These are phyloP conservation scores for Tephrocybe sp. DNA, from an alignment of 768 basidiomycete species.

Conservation along the genomic window DNA sequence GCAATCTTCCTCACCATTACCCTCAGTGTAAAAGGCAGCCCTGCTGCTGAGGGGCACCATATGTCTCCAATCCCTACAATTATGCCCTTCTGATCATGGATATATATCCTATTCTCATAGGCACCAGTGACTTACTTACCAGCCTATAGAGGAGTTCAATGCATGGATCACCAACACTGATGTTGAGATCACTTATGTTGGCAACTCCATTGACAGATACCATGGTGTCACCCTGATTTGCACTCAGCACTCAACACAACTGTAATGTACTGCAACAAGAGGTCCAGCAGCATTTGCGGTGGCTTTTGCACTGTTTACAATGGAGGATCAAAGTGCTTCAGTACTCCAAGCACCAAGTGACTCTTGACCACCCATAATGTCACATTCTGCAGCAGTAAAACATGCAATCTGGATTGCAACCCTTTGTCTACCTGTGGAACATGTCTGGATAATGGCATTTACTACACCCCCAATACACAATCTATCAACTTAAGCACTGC, in stretches of 20 bases:
- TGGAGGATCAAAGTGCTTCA: constrained; percentile 26
- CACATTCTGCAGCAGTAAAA: constrained; percentile 24
- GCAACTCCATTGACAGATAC: constrained; percentile 18
- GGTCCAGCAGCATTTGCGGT: constrained; percentile 24
- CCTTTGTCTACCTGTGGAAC: constrained; percentile 21
- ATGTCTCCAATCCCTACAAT: no score
- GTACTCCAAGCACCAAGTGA: constrained; percentile 29
- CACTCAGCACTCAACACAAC: constrained; percentile 19
- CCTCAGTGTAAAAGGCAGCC: background rate
- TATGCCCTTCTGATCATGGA: background rate
- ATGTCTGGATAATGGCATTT: constrained; percentile 25
- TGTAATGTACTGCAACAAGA: constrained; percentile 28
- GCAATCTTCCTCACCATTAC: background rate
- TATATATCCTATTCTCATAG: background rate
- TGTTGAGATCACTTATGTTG: constrained; percentile 1
- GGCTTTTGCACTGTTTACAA: constrained; percentile 31
- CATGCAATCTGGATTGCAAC: constrained; percentile 27
- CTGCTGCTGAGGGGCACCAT: background rate
- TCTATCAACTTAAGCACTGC: constrained; percentile 19
- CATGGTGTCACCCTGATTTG: constrained; percentile 15
- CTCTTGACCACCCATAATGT: constrained; percentile 29
- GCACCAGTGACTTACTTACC: background rate
- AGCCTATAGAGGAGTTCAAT: background rate
- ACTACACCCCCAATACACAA: constrained; percentile 27
- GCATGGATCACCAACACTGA: constrained; percentile 9